These are phyloP conservation scores for Neurospora sp. DNA, from an alignment of 495 filamentous ascomycete species.

Conservation along the genomic window DNA sequence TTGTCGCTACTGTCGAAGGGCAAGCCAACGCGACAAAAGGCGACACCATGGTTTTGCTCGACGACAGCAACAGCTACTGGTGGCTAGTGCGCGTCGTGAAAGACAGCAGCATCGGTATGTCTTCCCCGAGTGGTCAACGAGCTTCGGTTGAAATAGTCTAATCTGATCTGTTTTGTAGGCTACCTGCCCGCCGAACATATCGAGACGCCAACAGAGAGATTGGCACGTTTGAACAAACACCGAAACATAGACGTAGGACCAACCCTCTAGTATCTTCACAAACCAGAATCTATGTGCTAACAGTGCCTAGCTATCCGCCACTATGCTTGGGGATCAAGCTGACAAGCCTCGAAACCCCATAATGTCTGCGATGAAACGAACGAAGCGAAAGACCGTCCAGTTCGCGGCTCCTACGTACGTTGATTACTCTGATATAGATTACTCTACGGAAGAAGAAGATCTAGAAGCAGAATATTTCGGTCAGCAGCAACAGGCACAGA, in stretches of 20 bases:
- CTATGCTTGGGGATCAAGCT: slow-evolving; percentile 85
- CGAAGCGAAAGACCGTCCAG: slow-evolving; percentile 80
- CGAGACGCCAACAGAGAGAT: slow-evolving; percentile 90
- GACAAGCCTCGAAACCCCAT: slow-evolving; percentile 85
- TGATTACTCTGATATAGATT: slow-evolving; percentile 84
- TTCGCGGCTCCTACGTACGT: slow-evolving; percentile 83
- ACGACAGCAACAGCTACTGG: slow-evolving; percentile 99
- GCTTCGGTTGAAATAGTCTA: slow-evolving; percentile 5
- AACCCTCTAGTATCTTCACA: slow-evolving; percentile 2
- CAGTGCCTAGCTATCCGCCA: slow-evolving; percentile 61
- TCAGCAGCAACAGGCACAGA: slow-evolving; percentile 29
- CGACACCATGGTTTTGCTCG: slow-evolving; percentile 99
- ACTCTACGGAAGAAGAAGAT: slow-evolving; percentile 80
- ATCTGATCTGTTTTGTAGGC: slow-evolving; percentile 40
- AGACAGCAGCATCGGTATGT: slow-evolving; percentile 88
- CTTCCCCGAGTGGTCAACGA: neutral
- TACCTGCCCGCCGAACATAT: slow-evolving; percentile 98
- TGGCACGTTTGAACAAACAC: slow-evolving; percentile 94
- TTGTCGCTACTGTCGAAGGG: slow-evolving; percentile 93
- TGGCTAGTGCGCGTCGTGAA: slow-evolving; percentile 97
- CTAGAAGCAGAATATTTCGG: slow-evolving; percentile 20
- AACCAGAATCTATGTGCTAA: slow-evolving; percentile 8
- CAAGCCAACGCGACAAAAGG: slow-evolving; percentile 98
- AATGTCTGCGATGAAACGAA: slow-evolving; percentile 79
- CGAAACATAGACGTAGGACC: slow-evolving; percentile 84